Evolutionary conservation across 495 filamentous ascomycete species (phyloP), one percentile per base, ranked within the genome.

Genomic region (Cryomyces minteri): DNA sequence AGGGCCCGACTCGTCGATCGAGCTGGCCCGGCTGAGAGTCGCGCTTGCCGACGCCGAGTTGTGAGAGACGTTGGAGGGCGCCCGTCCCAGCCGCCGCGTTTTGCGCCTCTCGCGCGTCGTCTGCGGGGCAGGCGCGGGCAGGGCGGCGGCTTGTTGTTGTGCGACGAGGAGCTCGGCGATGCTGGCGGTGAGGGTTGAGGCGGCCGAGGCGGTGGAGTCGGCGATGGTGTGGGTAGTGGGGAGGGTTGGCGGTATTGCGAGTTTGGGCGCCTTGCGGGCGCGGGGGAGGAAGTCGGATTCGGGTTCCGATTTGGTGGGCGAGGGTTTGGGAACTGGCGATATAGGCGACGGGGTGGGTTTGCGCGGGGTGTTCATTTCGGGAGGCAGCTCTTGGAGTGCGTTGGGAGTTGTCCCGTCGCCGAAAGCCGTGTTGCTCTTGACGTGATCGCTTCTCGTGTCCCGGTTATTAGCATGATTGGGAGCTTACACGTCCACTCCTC

Each of bases 311-410:
- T 37, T 41, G 40, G 40, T 18, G 9, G 40, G 25, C 8, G 34
- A 37, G 34, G 34, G 12, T 9, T 25, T 8, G 40, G 9, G 40
- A 25, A 10, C 8, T 41, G 4, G 43, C 18, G 18, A 25, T 52
- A 10, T 9, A 37, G 54, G 53, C n/a, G 18, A 25, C 18, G 18
- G 18, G 18, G 18, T 25, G 18, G 46, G 51, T 29, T 48, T 43
- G n/a, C 48, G 43, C 10, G 52, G 52, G 10, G 52, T 52, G 36
- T 57, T 54, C 4, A 55, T 46, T 28, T 47, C 43, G 25, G 52
- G 52, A 28, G 51, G 36, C 25, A 57, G 51, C 9, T 54, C 49
- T 43, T 51, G 49, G 11, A 57, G 50, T 41, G 40, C 8, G 8
- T 41, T 12, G 9, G 40, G 4, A 29, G 9, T 41, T 4, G 1